Evolutionary conservation across 441 rosid genomes (phyloP).

Genomic region (Adansonia madagascariensis): DNA sequence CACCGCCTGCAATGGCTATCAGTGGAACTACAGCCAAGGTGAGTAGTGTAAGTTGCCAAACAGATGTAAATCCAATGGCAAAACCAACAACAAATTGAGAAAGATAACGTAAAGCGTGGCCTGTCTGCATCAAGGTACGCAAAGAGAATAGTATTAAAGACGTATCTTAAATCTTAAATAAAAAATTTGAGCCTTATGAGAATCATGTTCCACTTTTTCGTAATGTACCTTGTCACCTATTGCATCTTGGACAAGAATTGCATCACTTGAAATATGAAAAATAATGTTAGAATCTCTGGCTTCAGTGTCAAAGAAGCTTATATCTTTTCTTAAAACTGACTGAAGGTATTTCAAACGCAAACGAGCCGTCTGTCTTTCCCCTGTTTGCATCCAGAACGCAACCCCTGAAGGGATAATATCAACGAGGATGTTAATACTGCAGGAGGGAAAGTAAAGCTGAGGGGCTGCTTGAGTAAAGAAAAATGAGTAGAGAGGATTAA

Average conservation of each 20-base stretch:
- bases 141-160: constrained; percentile 12
- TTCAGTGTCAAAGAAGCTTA: constrained; percentile 71
- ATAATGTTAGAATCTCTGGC: constrained; percentile 70
- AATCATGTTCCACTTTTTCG: neutral
- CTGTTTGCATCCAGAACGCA: constrained; percentile 84
- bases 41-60: constrained; percentile 83
- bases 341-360: constrained; percentile 72
- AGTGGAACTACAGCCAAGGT: constrained; percentile 89
- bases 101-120: constrained; percentile 73
- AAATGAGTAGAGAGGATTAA: neutral
- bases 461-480: neutral
- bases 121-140: constrained; percentile 58
- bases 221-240: constrained; percentile 78
- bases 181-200: neutral
- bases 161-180: neutral
- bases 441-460: neutral
- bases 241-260: constrained; percentile 82
- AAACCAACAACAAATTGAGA: constrained; percentile 73
- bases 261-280: constrained; percentile 80
- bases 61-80: constrained; percentile 63
- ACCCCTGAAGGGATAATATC: constrained; percentile 46
- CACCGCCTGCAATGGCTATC: constrained; percentile 79
- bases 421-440: neutral
- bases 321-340: constrained; percentile 59
- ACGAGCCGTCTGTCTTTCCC: constrained; percentile 81